Base-by-base conservation (phyloP, 352 stramenopile genomes). In the Globisporangium splendens region DNA sequence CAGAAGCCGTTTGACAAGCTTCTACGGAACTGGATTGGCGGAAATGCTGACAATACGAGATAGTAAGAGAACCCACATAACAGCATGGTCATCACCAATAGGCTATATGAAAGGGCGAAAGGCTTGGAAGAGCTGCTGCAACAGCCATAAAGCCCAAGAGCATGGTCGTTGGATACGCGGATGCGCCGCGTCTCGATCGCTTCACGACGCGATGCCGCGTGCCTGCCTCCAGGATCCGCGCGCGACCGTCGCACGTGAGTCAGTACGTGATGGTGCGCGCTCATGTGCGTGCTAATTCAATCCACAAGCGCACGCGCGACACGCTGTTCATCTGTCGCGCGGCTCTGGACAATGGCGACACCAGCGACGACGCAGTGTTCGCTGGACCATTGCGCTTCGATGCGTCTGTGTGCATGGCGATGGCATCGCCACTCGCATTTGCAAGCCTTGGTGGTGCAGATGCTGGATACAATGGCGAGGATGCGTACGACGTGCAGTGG, bases 201-300 rank as follows among this genome's bases (percentile, higher is more conserved):
- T 90, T 89, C 68, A 87, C 80, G 13, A 66, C 67, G 59, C 77
- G 83, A 28, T 90, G 69, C 60, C 71, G 80, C 20, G 42, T 91
- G 21, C 72, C 77, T 3, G 24, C 68, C 21, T 47, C 39, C 3
- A 41, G 62, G 54, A 54, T 91, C 28, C 66, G 63, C 44, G 54
- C 55, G 3, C 62, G 69, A 3, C 69, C 72, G 47, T 62, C 46
- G 12, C 54, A 59, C 33, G 69, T 71, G 59, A 65, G 77, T 46
- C 64, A 79, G 56, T 75, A 71, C 48, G 48, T 70, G 8, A 57
- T 71, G 21, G 43, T 83, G 41, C 48, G 48, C 18, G 53, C 63
- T 3, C 42, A 38, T 47, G 11, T 20, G 3, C 8, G 28, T 17
- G 22, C 21, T 43, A 20, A 18, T 33, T 8, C 17, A 44, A 59